These are phyloP conservation scores for Tricholoma saponaceum DNA, from an alignment of 768 basidiomycete species.

Conservation along the genomic window DNA sequence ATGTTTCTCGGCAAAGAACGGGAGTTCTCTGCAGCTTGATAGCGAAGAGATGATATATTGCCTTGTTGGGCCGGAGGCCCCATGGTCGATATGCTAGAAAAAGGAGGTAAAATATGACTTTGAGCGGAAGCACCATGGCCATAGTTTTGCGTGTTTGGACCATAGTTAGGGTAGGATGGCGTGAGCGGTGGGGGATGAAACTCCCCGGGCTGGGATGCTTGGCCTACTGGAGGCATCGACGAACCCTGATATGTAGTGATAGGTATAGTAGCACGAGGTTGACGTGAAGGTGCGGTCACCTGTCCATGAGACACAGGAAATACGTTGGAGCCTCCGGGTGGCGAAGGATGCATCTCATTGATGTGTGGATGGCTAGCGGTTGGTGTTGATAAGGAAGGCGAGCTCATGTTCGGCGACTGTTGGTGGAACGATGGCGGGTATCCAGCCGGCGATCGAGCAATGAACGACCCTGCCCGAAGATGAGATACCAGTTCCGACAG, in stretches of 20 bases:
- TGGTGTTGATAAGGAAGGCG: slow-evolving; percentile 50
- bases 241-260: slow-evolving; percentile 32
- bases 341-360: slow-evolving; percentile 36
- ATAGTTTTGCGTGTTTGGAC: slow-evolving; percentile 31
- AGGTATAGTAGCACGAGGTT: slow-evolving; percentile 19
- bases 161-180: slow-evolving; percentile 39
- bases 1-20: slow-evolving; percentile 30
- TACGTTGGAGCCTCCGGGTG: slow-evolving; percentile 24
- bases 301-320: slow-evolving; percentile 27
- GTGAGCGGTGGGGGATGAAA: slow-evolving; percentile 40
- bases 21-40: slow-evolving; percentile 43
- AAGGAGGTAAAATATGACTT: slow-evolving; percentile 62
- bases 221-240: slow-evolving; percentile 26
- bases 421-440: slow-evolving; percentile 53
- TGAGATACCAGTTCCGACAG: slow-evolving; percentile 78
- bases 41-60: slow-evolving; percentile 59
- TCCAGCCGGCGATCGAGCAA: slow-evolving; percentile 61
- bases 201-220: slow-evolving; percentile 33
- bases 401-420: slow-evolving; percentile 64
- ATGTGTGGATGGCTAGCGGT: slow-evolving; percentile 38
- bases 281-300: slow-evolving; percentile 12
- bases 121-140: slow-evolving; percentile 30
- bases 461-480: slow-evolving; percentile 53
- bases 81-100: slow-evolving; percentile 65
- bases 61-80: slow-evolving; percentile 41